Evolutionary conservation across 2,329 filamentous ascomycete species (phyloP).

Genomic region (Colletotrichum tanaceti): DNA sequence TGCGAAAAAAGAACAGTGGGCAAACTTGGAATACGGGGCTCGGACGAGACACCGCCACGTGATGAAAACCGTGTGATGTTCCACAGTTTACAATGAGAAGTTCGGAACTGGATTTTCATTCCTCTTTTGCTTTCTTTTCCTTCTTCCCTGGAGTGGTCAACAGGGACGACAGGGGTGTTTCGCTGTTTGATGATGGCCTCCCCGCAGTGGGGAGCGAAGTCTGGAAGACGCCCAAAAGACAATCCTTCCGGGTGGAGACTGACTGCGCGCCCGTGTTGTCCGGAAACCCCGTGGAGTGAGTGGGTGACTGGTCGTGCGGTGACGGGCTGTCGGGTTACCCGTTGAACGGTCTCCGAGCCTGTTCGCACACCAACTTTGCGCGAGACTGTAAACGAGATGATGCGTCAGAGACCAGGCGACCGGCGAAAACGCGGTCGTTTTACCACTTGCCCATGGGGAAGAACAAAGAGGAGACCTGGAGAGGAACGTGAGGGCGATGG

Average conservation of each 20-base stretch:
- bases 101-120: not conserved
- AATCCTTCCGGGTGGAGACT: conserved; percentile 30
- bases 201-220: conserved; percentile 33
- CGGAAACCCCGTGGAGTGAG: conserved; percentile 34
- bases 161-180: conserved; percentile 14
- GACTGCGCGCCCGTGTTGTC: conserved; percentile 14
- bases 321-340: conserved; percentile 6
- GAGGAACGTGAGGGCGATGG: conserved; percentile 12
- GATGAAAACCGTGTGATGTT: conserved; percentile 21
- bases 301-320: conserved; percentile 17
- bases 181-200: conserved; percentile 27
- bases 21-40: conserved; percentile 12
- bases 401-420: conserved; percentile 21
- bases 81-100: conserved; percentile 12
- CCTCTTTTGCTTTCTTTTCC: not conserved
- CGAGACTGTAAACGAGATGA: conserved; percentile 11
- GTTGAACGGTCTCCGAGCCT: conserved; percentile 15
- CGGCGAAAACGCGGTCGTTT: conserved; percentile 36
- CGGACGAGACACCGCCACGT: conserved; percentile 21
- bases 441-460: conserved; percentile 38
- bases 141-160: conserved; percentile 2
- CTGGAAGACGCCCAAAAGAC: conserved; percentile 5
- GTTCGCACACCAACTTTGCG: conserved; percentile 2
- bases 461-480: conserved; percentile 33
- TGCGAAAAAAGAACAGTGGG: conserved; percentile 9